Evolutionary conservation across 768 basidiomycete species (phyloP), one percentile per base, ranked within the genome.

Genomic region (Lactifluus hygrophoroides): DNA sequence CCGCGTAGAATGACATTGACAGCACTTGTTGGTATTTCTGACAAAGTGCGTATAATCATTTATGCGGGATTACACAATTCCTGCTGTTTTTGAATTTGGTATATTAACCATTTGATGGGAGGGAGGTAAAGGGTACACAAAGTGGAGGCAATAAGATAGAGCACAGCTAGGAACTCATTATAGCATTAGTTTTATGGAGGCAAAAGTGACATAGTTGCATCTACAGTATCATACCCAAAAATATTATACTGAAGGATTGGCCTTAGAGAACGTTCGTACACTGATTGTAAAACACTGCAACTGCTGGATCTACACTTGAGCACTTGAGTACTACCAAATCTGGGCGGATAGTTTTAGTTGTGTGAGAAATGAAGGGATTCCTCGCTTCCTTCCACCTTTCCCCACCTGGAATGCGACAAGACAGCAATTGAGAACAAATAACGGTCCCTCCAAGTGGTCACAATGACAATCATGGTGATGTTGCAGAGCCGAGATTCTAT

Each of bases 181-280:
- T 49, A 4, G 19, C 28, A 56, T 47, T 49, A 40, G n/a, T 40
- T 19, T 16, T 38, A 17, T 3, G 7, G 38, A 8, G n/a, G 40
- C n/a, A n/a, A 40, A 16, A 40, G 9, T n/a, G 8, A 19, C 30
- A 40, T n/a, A 40, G 40, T 17, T 34, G 0, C 16, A 32, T 48
- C 47, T 47, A 56, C 28, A n/a, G n/a, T n/a, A n/a, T n/a, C n/a
- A n/a, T n/a, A 32, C 32, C 32, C 14, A 5, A 9, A 16, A 30
- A 25, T 21, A 27, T 50, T 21, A 34, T 56, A 48, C 46, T 10
- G 46, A 10, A 16, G 21, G 13, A 3, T 10, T 40, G 28, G 38
- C 32, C 8, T 38, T 48, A 19, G 38, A 32, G 17, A 32, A 34
- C 30, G 40, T 56, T 44, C 13, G 56, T 57, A 57, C 56, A 57